phyloP scores from a whole-genome alignment of 306 rosid species.

The barrel medic (Medicago truncatula) region MtrunA17r5.0-ANR NC_053045.1:34672501-34673000 shows the following conservation, averaged over 20 bases:
- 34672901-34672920: background rate
- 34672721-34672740: conserved; percentile 25
- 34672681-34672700: conserved; percentile 1
- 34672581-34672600: conserved; percentile 26
- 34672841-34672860: background rate
- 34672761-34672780: conserved; percentile 8
- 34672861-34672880: background rate
- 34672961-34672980: background rate
- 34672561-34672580: conserved; percentile 19
- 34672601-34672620: conserved; percentile 20
- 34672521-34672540: conserved; percentile 21
- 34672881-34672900: background rate
- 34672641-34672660: conserved; percentile 13
- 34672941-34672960: background rate
- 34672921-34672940: background rate
- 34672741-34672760: conserved; percentile 31
- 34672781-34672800: conserved; percentile 7
- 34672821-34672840: background rate
- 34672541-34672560: conserved; percentile 26
- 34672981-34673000: background rate
- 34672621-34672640: conserved; percentile 38
- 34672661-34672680: conserved; percentile 7
- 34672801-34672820: background rate
- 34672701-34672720: conserved; percentile 15
- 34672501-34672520: background rate